Evolutionary conservation across 352 stramenopile species (phyloP).

Genomic region (Globisporangium viniferum): DNA sequence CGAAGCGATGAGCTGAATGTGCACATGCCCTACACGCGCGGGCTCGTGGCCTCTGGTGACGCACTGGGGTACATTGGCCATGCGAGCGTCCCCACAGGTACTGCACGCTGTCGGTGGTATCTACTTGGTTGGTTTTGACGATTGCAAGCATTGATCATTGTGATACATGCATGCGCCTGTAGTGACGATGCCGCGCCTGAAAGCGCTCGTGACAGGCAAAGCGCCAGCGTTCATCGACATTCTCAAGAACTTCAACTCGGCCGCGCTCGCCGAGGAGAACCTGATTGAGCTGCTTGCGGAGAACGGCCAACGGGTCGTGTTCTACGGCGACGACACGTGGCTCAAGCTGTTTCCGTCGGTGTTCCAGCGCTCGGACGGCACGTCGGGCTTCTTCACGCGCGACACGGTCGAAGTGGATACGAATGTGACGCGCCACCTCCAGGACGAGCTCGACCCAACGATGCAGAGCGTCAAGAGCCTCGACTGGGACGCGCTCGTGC

Average conservation of each 20-base stretch:
- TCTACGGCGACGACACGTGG: constrained; percentile 91
- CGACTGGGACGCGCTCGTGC: constrained; percentile 83
- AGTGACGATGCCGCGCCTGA: constrained; percentile 88
- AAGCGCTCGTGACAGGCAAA: constrained; percentile 83
- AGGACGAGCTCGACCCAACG: constrained; percentile 75
- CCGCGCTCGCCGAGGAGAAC: constrained; percentile 71
- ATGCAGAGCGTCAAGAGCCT: constrained; percentile 57
- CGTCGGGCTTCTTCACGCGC: constrained; percentile 86
- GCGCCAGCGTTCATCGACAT: constrained; percentile 88
- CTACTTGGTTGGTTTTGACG: no score
- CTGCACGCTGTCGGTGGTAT: background rate
- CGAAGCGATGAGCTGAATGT: constrained; percentile 41
- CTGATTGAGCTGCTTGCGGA: constrained; percentile 53
- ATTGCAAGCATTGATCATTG: no score
- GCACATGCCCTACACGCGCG: constrained; percentile 67
- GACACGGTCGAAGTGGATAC: constrained; percentile 84
- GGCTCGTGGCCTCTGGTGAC: constrained; percentile 39
- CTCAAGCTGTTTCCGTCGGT: constrained; percentile 78
- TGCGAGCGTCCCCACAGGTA: constrained; percentile 69
- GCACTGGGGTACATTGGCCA: constrained; percentile 74
- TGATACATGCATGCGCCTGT: no score
- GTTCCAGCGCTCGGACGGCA: constrained; percentile 74
- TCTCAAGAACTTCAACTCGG: constrained; percentile 90
- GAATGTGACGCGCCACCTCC: constrained; percentile 85
- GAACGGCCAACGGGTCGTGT: constrained; percentile 60